Percentiles rank a stretch among this genome's conserved stretches.
phyloP scores from a whole-genome alignment of 192 early-diverging fungal species.

The Tieghemiomyces parasiticus region DNA sequence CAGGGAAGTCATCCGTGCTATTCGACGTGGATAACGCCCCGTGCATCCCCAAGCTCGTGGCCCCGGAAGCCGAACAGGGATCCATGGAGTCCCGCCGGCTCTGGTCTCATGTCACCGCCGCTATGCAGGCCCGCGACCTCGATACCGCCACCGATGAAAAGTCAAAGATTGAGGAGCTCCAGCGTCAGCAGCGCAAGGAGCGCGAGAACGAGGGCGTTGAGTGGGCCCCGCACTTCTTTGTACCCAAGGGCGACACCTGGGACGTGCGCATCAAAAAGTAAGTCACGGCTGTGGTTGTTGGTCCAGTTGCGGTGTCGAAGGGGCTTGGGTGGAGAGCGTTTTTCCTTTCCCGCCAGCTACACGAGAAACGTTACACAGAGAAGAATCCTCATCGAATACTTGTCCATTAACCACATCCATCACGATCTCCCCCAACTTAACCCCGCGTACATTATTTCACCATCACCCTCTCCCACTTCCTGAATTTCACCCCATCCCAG shows the following conservation, averaged over 20 bases:
- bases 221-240: constrained; percentile 55
- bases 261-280: not conserved
- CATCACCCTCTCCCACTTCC: too few relatives aligned
- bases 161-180: constrained; percentile 50
- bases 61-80: constrained; percentile 52
- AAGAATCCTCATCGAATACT: too few relatives aligned
- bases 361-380: too few relatives aligned
- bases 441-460: too few relatives aligned
- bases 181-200: constrained; percentile 38
- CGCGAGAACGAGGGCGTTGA: constrained; percentile 34
- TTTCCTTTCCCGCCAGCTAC: too few relatives aligned
- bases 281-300: too few relatives aligned
- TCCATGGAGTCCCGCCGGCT: constrained; percentile 67
- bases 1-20: constrained; percentile 21
- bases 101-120: constrained; percentile 62
- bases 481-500: not conserved
- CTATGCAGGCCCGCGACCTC: constrained; percentile 43
- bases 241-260: not conserved
- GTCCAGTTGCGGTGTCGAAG: too few relatives aligned
- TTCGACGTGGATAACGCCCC: constrained; percentile 53
- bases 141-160: constrained; percentile 57
- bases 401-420: too few relatives aligned
- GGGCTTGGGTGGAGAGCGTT: too few relatives aligned
- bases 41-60: constrained; percentile 55
- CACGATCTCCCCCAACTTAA: too few relatives aligned